These are phyloP conservation scores for Pholiota microspora DNA, from an alignment of 768 basidiomycete species.

Conservation along the genomic window DNA sequence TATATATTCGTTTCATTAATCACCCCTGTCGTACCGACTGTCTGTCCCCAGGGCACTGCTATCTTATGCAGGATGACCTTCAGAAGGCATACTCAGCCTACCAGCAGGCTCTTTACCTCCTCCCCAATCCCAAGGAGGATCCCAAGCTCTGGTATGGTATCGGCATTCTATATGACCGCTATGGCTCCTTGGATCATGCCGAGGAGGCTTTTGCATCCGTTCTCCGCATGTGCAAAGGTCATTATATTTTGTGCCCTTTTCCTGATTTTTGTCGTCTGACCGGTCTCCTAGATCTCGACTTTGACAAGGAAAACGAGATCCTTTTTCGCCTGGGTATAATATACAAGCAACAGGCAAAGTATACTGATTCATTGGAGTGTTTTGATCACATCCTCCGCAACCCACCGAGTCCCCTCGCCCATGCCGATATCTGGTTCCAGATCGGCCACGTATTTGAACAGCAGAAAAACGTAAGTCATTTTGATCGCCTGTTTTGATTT, in stretches of 20 bases:
- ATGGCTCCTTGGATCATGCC: slow-evolving; percentile 97
- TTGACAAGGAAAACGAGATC: slow-evolving; percentile 98
- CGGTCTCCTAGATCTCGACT: slow-evolving; percentile 59
- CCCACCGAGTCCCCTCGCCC: slow-evolving; percentile 92
- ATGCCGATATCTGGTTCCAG: slow-evolving; percentile 99
- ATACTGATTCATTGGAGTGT: slow-evolving; percentile 81
- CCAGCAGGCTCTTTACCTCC: slow-evolving; percentile 94
- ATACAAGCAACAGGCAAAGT: slow-evolving; percentile 98
- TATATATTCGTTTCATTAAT: slow-evolving; percentile 14
- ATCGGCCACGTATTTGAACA: slow-evolving; percentile 99
- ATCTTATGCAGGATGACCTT: slow-evolving; percentile 98
- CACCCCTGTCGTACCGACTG: slow-evolving; percentile 12
- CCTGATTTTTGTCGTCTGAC: slow-evolving; percentile 18
- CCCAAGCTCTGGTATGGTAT: slow-evolving; percentile 99
- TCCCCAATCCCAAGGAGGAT: slow-evolving; percentile 97
- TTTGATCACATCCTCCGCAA: slow-evolving; percentile 96
- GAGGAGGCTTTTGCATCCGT: slow-evolving; percentile 98
- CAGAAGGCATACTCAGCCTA: slow-evolving; percentile 99
- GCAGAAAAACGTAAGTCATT: slow-evolving; percentile 80
- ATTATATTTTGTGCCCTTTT: slow-evolving; percentile 17
- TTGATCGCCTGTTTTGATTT: background rate
- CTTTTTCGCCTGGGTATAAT: slow-evolving; percentile 98
- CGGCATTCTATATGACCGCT: slow-evolving; percentile 97
- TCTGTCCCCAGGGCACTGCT: slow-evolving; percentile 85
- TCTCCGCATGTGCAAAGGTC: slow-evolving; percentile 95